Percentiles rank a stretch among this genome's conserved stretches.
These are phyloP conservation scores for Zygoascus tannicola DNA, from an alignment of 805 yeast genomes.

Conservation along the genomic window DNA sequence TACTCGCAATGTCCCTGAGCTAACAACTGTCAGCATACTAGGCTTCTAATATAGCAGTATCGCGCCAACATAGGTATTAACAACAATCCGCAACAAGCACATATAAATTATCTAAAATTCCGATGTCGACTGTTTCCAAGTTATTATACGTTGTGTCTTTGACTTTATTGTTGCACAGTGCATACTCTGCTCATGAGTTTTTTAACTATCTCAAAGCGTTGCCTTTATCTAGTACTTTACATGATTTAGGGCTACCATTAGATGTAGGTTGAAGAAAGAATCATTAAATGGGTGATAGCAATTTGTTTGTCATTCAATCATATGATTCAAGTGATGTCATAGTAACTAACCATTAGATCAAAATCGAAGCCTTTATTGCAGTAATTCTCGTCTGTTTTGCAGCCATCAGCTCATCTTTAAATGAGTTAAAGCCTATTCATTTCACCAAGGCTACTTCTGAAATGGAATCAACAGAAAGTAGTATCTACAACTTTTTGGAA, in stretches of 20 bases:
- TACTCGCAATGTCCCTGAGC: too few species aligned
- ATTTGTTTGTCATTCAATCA: not conserved
- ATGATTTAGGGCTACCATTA: slow-evolving; percentile 12
- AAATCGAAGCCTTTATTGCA: slow-evolving; percentile 43
- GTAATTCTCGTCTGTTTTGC: slow-evolving; percentile 34
- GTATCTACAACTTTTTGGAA: slow-evolving; percentile 38
- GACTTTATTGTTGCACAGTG: slow-evolving; percentile 17
- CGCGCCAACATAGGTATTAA: too few species aligned
- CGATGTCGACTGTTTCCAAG: slow-evolving; percentile 7
- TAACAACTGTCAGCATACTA: too few species aligned
- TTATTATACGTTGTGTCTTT: slow-evolving; percentile 13
- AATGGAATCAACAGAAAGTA: slow-evolving; percentile 39
- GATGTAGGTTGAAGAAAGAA: slow-evolving; percentile 13
- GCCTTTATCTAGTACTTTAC: slow-evolving; percentile 9
- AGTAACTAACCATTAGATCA: slow-evolving; percentile 28
- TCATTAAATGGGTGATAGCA: not conserved
- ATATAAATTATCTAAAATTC: too few species aligned
- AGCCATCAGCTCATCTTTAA: slow-evolving; percentile 25
- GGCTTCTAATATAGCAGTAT: too few species aligned
- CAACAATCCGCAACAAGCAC: too few species aligned
- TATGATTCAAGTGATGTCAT: not conserved
- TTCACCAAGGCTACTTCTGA: slow-evolving; percentile 41
- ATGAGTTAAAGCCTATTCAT: slow-evolving; percentile 38
- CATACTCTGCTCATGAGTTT: slow-evolving; percentile 23
- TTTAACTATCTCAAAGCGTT: slow-evolving; percentile 15